These are phyloP conservation scores for Lobosporangium transversale DNA, from an alignment of 192 early-diverging fungal species.

Conservation along the genomic window DNA sequence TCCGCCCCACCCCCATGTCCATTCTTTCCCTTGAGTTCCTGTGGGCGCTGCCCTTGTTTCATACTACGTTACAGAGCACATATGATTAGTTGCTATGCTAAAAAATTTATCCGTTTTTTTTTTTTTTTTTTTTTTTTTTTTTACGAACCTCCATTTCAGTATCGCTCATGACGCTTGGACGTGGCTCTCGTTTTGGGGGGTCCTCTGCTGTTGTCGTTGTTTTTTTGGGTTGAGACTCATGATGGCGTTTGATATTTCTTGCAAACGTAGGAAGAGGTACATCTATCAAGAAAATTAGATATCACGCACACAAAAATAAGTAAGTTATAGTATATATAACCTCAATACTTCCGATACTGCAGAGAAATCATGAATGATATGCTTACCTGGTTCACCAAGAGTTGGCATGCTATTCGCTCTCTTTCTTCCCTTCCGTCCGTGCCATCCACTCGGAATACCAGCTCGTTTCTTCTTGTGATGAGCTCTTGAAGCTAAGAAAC, in stretches of 20 bases:
- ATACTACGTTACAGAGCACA: slow-evolving; percentile 22
- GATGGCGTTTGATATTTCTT: slow-evolving; percentile 12
- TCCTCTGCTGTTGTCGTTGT: slow-evolving; percentile 2
- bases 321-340: background rate
- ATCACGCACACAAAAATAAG: background rate
- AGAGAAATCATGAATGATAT: background rate
- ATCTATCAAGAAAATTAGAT: slow-evolving; percentile 2
- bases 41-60: slow-evolving; percentile 25
- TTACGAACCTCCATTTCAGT: slow-evolving; percentile 75
- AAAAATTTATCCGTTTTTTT: no score
- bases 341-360: background rate
- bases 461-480: slow-evolving; percentile 30
- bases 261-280: background rate
- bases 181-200: slow-evolving; percentile 11
- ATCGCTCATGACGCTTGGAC: slow-evolving; percentile 62
- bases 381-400: slow-evolving; percentile 40
- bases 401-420: slow-evolving; percentile 49
- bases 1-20: slow-evolving; percentile 82
- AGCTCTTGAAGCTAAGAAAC: slow-evolving; percentile 17
- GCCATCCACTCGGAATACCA: slow-evolving; percentile 34
- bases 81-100: background rate
- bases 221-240: slow-evolving; percentile 25
- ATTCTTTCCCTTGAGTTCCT: slow-evolving; percentile 52
- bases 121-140: no score
- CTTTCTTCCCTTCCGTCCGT: slow-evolving; percentile 39